Conservation (phyloP, 2,329 filamentous ascomycete genomes). For the Zymoseptoria pseudotritici region DNA sequence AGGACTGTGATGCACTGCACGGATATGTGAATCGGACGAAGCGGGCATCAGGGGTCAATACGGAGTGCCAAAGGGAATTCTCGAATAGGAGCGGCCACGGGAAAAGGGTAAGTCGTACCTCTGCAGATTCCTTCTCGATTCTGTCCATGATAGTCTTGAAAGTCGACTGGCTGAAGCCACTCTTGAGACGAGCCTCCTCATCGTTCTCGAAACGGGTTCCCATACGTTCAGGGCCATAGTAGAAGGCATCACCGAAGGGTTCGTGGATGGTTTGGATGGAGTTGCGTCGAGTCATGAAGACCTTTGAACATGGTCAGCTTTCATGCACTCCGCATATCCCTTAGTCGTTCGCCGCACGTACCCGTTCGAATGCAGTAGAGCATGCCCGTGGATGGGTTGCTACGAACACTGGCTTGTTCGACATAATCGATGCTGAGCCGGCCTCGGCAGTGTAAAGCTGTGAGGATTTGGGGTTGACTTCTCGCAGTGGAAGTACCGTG, state of each 20-base stretch:
- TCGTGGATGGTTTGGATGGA: slow-evolving; percentile 81
- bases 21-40: no score
- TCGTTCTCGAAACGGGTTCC: slow-evolving; percentile 71
- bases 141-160: slow-evolving; percentile 71
- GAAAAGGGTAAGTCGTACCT: slow-evolving; percentile 49
- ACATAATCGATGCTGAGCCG: slow-evolving; percentile 44
- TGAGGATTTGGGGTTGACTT: background rate
- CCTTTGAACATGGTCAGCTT: slow-evolving; percentile 44
- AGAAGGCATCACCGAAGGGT: slow-evolving; percentile 94
- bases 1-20: no score
- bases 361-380: slow-evolving; percentile 94
- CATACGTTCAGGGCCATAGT: slow-evolving; percentile 86
- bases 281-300: slow-evolving; percentile 91
- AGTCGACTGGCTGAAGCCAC: slow-evolving; percentile 62
- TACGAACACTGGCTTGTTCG: slow-evolving; percentile 77
- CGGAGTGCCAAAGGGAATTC: no score
- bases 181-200: slow-evolving; percentile 44
- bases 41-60: no score
- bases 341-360: slow-evolving; percentile 38
- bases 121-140: slow-evolving; percentile 62
- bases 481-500: background rate
- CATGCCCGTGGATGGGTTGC: slow-evolving; percentile 91
- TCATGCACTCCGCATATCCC: slow-evolving; percentile 3
- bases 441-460: background rate
- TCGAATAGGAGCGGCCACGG: background rate